Percentiles rank a stretch among this genome's conserved stretches.
Evolutionary conservation across 768 basidiomycete genomes (phyloP).

Genomic region (Kockovaella imperatae): DNA sequence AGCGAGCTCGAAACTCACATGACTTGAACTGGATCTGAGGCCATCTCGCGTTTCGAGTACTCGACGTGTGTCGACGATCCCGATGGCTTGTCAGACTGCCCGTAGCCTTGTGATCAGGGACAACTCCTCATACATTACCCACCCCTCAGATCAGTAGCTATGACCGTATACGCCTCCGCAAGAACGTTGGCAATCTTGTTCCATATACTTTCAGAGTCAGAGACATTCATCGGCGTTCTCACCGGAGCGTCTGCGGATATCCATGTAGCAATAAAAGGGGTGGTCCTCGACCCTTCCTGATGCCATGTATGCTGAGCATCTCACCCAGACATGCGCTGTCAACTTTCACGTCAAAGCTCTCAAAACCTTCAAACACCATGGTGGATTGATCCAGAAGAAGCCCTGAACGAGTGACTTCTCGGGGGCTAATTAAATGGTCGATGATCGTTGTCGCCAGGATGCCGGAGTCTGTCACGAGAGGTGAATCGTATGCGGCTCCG

Average conservation of each 20-base stretch:
- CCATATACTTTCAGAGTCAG: slow-evolving; percentile 27
- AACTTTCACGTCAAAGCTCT: too few species aligned
- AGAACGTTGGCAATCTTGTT: slow-evolving; percentile 17
- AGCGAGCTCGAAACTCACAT: slow-evolving; percentile 19
- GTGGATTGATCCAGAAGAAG: too few species aligned
- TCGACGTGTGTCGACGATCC: slow-evolving; percentile 30
- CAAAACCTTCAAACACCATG: too few species aligned
- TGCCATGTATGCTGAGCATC: too few species aligned
- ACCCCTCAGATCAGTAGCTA: slow-evolving; percentile 35
- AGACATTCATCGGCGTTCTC: neutral
- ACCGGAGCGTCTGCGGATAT: slow-evolving; percentile 30
- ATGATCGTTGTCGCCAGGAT: too few species aligned
- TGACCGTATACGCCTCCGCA: slow-evolving; percentile 24
- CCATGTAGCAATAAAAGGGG: slow-evolving; percentile 29
- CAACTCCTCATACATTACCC: neutral
- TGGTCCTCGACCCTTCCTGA: slow-evolving; percentile 12
- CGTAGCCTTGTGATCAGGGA: slow-evolving; percentile 23
- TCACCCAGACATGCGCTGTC: too few species aligned
- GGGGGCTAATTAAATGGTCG: too few species aligned
- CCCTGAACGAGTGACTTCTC: too few species aligned
- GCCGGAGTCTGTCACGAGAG: too few species aligned
- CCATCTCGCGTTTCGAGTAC: slow-evolving; percentile 42
- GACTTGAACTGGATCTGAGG: slow-evolving; percentile 33
- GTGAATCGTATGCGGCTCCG: too few species aligned
- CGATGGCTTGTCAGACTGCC: slow-evolving; percentile 27